phyloP scores from a whole-genome alignment of 768 basidiomycete genomes.

The Suillus lakei region DNA sequence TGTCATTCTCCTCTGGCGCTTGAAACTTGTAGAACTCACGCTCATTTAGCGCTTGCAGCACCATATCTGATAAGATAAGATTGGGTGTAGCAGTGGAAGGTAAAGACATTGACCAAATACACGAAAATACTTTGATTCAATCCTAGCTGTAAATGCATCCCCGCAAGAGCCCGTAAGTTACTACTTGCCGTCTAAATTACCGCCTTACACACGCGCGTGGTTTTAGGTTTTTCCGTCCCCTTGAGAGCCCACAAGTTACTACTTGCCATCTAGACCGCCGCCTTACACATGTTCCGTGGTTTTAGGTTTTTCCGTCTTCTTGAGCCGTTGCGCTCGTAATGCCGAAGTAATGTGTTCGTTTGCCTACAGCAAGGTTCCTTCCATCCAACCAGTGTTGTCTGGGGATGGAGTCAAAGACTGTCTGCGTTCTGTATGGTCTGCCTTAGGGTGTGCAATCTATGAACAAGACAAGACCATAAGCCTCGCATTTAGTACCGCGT shows the following conservation, averaged over 20 bases:
- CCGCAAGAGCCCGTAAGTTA: neutral
- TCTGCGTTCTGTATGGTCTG: neutral
- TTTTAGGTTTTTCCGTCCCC: neutral
- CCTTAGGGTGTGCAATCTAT: neutral
- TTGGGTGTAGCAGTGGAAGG: neutral
- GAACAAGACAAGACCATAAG: too few species aligned
- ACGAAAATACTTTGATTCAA: neutral
- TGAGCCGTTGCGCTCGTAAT: neutral
- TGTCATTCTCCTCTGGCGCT: neutral
- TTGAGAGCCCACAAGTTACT: neutral
- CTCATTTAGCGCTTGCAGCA: neutral
- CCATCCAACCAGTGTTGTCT: neutral
- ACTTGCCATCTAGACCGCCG: neutral
- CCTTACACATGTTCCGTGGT: neutral
- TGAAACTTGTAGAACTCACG: neutral
- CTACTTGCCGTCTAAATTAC: neutral
- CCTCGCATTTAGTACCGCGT: neutral
- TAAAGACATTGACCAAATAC: neutral
- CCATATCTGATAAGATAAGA: slow-evolving; percentile 2
- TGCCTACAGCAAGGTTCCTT: neutral
- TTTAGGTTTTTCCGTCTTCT: neutral
- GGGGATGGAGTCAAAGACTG: too few species aligned
- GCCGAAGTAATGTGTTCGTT: neutral
- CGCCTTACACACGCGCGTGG: neutral
- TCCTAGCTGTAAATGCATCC: neutral